Percentiles rank a stretch among this genome's conserved stretches.
phyloP scores from a whole-genome alignment of 495 filamentous ascomycete species.

The Talaromyces stipitatus region DNA sequence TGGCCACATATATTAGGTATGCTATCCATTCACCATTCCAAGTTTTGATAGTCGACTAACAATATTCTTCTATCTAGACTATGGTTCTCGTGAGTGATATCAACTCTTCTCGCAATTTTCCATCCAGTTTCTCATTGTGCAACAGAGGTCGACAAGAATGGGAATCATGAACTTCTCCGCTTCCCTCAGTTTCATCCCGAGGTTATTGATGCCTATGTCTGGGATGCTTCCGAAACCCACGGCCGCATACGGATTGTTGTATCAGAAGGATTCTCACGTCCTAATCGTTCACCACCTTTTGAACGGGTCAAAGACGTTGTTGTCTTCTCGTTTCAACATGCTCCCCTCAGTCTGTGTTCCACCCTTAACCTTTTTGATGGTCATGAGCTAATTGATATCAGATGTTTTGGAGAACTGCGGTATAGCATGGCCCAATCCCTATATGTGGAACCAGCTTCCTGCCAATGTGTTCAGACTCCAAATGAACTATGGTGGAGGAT shows the following conservation, averaged over 20 bases:
- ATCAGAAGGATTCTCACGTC: constrained; percentile 58
- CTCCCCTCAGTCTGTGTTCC: constrained; percentile 56
- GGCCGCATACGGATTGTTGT: constrained; percentile 75
- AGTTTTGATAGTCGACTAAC: neutral
- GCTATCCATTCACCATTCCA: constrained; percentile 6
- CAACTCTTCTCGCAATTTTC: neutral
- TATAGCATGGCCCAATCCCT: constrained; percentile 77
- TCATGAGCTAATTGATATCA: constrained; percentile 22
- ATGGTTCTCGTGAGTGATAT: constrained; percentile 15
- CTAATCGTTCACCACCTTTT: constrained; percentile 44
- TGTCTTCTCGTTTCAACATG: constrained; percentile 81
- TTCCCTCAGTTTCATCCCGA: constrained; percentile 72
- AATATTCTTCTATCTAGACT: constrained; percentile 10
- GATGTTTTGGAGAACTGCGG: constrained; percentile 66
- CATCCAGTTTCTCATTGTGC: neutral
- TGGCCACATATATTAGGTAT: constrained; percentile 57
- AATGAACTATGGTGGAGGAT: constrained; percentile 12
- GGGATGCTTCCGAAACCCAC: constrained; percentile 62
- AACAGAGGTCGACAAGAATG: constrained; percentile 51
- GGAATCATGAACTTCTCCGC: constrained; percentile 53
- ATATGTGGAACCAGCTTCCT: constrained; percentile 56
- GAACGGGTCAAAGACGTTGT: constrained; percentile 68
- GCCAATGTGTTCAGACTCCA: constrained; percentile 30
- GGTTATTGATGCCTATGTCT: constrained; percentile 61
- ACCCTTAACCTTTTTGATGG: neutral